Base-by-base conservation (phyloP, 371 early-diverging fungal genomes). In the Mucor ambiguus region DNA sequence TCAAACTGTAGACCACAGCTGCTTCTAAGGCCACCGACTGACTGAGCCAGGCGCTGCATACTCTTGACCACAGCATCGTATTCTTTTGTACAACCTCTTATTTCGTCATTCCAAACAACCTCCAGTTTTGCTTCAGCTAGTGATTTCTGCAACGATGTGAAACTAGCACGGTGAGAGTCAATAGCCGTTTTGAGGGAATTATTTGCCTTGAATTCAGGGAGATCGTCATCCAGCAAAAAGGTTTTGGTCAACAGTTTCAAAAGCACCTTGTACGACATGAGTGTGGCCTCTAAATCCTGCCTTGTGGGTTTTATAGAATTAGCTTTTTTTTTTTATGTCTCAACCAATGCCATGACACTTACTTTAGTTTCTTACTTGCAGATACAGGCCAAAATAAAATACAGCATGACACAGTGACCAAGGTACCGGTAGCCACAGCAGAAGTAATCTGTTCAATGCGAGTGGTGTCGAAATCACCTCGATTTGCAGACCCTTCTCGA, bases 1-100 rank as follows among this genome's bases (percentile, higher is more conserved):
- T 87, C 89, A 67, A 84, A 85, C 62, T 89, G 87, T 18, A 89
- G 63, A 26, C 88, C 89, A 65, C 87, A 86, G 29, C 87, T 85
- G 62, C 87, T 87, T 37, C 88, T 70, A 18, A 89, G 69, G 14
- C 89, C 85, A 35, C 89, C 85, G 46, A 90, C 73, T 41, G 85
- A 85, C 66, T 88, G 89, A 30, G 91, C 85, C 26, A 92, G 75
- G 0, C 86, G 85, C 61, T 88, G 84, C 62, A 90, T 81, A 22
- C 80, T 76, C 7, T 77, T 66, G 0, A 86, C 78, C 46, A 86
- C 74, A 10, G 71, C 68, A 12, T 71, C 77, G 54, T 85, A 81
- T 20, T 78, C 69, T 1, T 63, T 35, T n/a, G 82, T 69, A 30
- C 77, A 73, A 3, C 74, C 74, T 65, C 82, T 80, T 55, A 87